phyloP scores from a whole-genome alignment of 2,329 filamentous ascomycete species.

The Furcasterigmium furcatum region DNA sequence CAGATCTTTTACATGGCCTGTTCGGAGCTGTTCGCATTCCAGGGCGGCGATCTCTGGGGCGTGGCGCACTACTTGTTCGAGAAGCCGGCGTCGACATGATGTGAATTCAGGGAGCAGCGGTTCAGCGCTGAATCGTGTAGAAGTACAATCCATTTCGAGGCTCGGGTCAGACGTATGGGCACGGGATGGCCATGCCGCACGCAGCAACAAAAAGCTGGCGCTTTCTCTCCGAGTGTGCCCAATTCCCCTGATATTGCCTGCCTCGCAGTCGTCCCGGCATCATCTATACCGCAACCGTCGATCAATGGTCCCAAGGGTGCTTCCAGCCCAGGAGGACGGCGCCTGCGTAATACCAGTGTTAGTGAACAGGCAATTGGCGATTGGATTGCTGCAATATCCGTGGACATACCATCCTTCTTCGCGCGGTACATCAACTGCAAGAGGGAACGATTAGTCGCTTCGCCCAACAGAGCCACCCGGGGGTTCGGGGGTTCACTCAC shows the following conservation, averaged over 20 bases:
- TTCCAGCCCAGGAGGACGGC: constrained; percentile 86
- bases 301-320: constrained; percentile 93
- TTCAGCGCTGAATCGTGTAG: too few relatives aligned
- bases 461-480: too few relatives aligned
- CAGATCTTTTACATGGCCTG: constrained; percentile 72
- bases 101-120: too few relatives aligned
- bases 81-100: constrained; percentile 39
- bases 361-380: background rate
- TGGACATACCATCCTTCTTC: constrained; percentile 77
- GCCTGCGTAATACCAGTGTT: constrained; percentile 32
- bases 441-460: background rate
- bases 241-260: too few relatives aligned
- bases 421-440: constrained; percentile 87
- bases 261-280: too few relatives aligned
- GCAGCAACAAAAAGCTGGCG: too few relatives aligned
- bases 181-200: too few relatives aligned
- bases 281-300: background rate
- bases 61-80: constrained; percentile 65
- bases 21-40: constrained; percentile 64
- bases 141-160: too few relatives aligned
- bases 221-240: too few relatives aligned
- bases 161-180: too few relatives aligned
- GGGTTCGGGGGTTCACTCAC: constrained; percentile 55
- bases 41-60: constrained; percentile 65
- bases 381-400: too few relatives aligned